phyloP scores from a whole-genome alignment of 441 rosid species.

The Populus hybrid region DNA sequence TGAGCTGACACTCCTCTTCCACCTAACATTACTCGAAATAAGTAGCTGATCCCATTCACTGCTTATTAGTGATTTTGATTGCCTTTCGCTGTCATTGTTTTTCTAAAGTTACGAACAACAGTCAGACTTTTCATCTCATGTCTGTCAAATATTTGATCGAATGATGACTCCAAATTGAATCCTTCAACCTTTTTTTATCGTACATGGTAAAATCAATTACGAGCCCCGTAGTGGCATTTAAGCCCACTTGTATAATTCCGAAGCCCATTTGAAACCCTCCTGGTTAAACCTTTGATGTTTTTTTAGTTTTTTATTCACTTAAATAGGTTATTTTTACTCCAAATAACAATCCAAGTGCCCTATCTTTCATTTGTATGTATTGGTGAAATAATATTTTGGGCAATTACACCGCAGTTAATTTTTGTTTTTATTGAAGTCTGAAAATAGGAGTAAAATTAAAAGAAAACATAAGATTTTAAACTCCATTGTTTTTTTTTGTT shows the following conservation, averaged over 20 bases:
- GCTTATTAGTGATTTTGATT: not conserved
- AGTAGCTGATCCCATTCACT: not conserved
- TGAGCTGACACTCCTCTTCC: constrained; percentile 1
- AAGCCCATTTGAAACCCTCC: not conserved
- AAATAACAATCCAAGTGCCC: not conserved
- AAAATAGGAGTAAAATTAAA: no score
- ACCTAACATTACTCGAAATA: not conserved
- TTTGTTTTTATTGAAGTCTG: no score
- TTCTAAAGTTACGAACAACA: not conserved
- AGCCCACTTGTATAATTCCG: not conserved
- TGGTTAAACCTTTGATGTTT: not conserved
- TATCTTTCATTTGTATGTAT: not conserved
- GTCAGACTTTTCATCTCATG: not conserved
- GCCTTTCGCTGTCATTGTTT: not conserved
- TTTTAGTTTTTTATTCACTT: not conserved
- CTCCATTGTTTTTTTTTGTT: no score
- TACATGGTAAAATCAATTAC: no score
- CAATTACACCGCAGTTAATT: not conserved
- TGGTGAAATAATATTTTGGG: not conserved
- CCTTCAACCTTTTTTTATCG: no score
- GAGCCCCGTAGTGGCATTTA: not conserved
- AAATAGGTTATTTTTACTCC: not conserved
- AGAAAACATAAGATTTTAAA: no score
- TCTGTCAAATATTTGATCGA: not conserved
- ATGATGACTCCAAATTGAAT: not conserved